Evolutionary conservation across 2,329 filamentous ascomycete species (phyloP).

Genomic region (Coniochaeta sp.): DNA sequence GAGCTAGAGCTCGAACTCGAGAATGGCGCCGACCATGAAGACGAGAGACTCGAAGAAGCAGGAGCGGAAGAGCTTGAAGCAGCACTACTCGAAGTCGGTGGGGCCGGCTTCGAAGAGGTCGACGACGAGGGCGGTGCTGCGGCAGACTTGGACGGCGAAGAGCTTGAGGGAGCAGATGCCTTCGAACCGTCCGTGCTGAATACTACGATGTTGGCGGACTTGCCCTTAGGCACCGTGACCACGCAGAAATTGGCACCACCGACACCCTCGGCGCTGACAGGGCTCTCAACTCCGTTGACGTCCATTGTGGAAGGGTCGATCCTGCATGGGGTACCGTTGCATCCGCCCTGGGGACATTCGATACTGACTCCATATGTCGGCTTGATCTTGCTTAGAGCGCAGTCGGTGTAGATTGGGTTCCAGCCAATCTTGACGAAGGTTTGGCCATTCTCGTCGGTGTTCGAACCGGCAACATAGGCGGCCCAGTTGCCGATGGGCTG

Average conservation of each 20-base stretch:
- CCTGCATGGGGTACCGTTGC: constrained; percentile 67
- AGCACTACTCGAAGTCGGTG: constrained; percentile 12
- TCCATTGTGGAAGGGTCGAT: constrained; percentile 53
- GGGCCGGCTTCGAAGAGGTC: constrained; percentile 10
- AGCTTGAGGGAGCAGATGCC: constrained; percentile 8
- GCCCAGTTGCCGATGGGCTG: constrained; percentile 68
- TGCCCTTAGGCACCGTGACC: constrained; percentile 62
- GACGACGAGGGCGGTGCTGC: constrained; percentile 4
- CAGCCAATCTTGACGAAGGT: constrained; percentile 71
- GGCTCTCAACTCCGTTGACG: constrained; percentile 52
- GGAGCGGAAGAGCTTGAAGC: constrained; percentile 16
- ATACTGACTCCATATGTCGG: constrained; percentile 64
- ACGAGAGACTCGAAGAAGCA: constrained; percentile 10
- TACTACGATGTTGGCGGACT: constrained; percentile 60
- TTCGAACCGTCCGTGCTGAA: constrained; percentile 31
- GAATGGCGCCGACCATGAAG: constrained; percentile 15
- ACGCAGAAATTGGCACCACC: constrained; percentile 67
- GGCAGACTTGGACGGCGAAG: constrained; percentile 9
- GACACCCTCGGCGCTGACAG: constrained; percentile 48
- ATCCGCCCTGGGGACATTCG: constrained; percentile 56
- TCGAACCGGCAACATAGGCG: constrained; percentile 69
- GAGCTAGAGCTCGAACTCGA: constrained; percentile 8
- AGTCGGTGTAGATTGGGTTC: constrained; percentile 65
- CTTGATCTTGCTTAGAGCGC: constrained; percentile 44
- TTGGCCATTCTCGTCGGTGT: constrained; percentile 54